Evolutionary conservation across 1,284 basidiomycete genomes (phyloP), one percentile per base, ranked within the genome.

Genomic region (Athelia sp.): DNA sequence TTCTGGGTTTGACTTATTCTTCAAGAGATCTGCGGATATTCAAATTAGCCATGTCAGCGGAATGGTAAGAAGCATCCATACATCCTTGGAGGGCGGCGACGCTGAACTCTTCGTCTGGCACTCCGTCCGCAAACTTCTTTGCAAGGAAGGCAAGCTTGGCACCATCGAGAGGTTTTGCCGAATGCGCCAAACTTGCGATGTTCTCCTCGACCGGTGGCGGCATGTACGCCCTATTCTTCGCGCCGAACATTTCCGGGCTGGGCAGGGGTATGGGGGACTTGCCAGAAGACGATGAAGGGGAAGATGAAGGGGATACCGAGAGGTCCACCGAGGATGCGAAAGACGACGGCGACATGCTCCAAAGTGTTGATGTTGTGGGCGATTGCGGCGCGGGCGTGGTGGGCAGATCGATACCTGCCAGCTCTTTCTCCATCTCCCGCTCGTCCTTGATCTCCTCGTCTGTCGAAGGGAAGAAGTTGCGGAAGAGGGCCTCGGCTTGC

Each of bases 21-120:
- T 84, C 52, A 93, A 69, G 50, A 93, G 62, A 67, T 90, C 86
- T 87, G 60, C 38, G 52, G 38, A 52, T 47, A 49, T 51, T 18
- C 19, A 11, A 43, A 49, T n/a, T 40, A 40, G 15, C n/a, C 32
- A 34, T 11, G n/a, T 11, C 11, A 11, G n/a, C 32, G 32, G 32
- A 34, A n/a, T 11, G n/a, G 52, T 59, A 56, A 53, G 59, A 57
- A 43, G 54, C 48, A 49, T 14, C 81, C 85, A 76, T 64, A 87
- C 85, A 92, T 62, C 88, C 90, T 68, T 92, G 90, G 51, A 93
- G 70, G 49, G 86, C 83, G n/a, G 90, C 89, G 49, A 91, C 85
- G 57, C 85, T 87, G 62, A 92, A 90, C 66, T 87, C 85, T 36
- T 86, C 82, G 21, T 89, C 84, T 0, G 89, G 87, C 23, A 92